These are phyloP conservation scores for Metschnikowia proteae DNA, from an alignment of 805 yeast genomes.

Conservation along the genomic window DNA sequence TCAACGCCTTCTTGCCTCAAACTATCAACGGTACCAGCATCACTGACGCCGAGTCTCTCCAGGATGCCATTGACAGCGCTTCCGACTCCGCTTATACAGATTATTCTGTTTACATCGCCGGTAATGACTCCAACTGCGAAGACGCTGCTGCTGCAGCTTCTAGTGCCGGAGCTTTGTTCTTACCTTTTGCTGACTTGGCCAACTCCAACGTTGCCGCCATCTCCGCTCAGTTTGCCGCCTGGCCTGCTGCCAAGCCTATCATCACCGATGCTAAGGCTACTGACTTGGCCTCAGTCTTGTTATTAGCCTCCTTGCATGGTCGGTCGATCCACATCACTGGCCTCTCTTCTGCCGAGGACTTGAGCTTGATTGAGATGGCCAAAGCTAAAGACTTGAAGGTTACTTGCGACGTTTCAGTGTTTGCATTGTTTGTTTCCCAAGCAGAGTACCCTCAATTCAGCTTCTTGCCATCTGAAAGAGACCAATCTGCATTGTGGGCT, in stretches of 20 bases:
- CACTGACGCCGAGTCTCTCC: conserved; percentile 61
- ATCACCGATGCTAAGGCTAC: conserved; percentile 91
- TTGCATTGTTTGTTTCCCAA: conserved; percentile 70
- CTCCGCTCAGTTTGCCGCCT: conserved; percentile 71
- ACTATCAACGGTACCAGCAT: conserved; percentile 60
- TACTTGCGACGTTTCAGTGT: conserved; percentile 85
- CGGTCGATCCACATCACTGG: conserved; percentile 86
- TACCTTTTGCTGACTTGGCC: conserved; percentile 73
- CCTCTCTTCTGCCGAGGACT: conserved; percentile 75
- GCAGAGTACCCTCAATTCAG: conserved; percentile 66
- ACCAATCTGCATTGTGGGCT: conserved; percentile 80
- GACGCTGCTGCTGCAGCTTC: conserved; percentile 59
- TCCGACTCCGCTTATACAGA: conserved; percentile 70
- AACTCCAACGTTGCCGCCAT: conserved; percentile 71
- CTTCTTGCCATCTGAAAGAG: conserved; percentile 76
- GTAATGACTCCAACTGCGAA: conserved; percentile 63
- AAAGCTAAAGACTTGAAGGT: conserved; percentile 78
- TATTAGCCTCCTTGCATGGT: conserved; percentile 82
- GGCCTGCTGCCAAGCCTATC: conserved; percentile 84
- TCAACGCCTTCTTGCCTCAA: conserved; percentile 74
- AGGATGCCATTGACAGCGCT: conserved; percentile 56
- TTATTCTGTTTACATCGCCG: conserved; percentile 79
- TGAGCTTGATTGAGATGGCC: conserved; percentile 78
- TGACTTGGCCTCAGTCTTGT: conserved; percentile 85
- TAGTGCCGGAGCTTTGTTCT: conserved; percentile 71